phyloP scores from a whole-genome alignment of 352 stramenopile genomes.

The Phytophthora citrophthora region DNA sequence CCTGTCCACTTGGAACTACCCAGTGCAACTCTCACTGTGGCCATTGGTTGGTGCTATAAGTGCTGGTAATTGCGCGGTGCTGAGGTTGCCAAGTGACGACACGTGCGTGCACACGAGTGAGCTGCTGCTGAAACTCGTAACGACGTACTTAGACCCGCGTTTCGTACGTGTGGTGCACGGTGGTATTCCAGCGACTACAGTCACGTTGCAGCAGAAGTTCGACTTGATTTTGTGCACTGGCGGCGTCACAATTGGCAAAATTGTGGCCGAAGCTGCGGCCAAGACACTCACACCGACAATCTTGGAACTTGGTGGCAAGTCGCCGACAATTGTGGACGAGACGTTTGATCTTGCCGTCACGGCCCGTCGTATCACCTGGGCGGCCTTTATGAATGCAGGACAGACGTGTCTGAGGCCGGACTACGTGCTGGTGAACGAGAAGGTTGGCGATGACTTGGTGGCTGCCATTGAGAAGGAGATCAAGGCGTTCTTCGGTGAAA shows the following conservation, averaged over 20 bases:
- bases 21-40: slow-evolving; percentile 74
- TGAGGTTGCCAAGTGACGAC: slow-evolving; percentile 92
- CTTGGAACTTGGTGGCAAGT: slow-evolving; percentile 95
- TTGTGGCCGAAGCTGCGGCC: slow-evolving; percentile 89
- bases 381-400: slow-evolving; percentile 90
- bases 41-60: slow-evolving; percentile 84
- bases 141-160: slow-evolving; percentile 64
- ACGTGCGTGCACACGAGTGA: slow-evolving; percentile 50
- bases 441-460: slow-evolving; percentile 67
- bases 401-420: slow-evolving; percentile 96
- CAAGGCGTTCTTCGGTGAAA: slow-evolving; percentile 59
- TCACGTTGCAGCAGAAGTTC: slow-evolving; percentile 74
- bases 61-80: slow-evolving; percentile 91
- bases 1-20: slow-evolving; percentile 93
- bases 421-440: slow-evolving; percentile 90
- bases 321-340: slow-evolving; percentile 84
- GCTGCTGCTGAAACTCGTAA: slow-evolving; percentile 53
- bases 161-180: slow-evolving; percentile 85
- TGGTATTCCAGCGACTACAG: slow-evolving; percentile 66
- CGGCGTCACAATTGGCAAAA: slow-evolving; percentile 78
- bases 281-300: slow-evolving; percentile 94
- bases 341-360: slow-evolving; percentile 62
- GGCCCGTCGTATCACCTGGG: slow-evolving; percentile 83
- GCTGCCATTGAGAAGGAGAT: slow-evolving; percentile 44
- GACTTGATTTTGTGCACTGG: slow-evolving; percentile 85